A percentile compares a stretch with the other conserved stretches of the same genome.
Conservation (phyloP, 768 basidiomycete genomes). For the Boletales sp. region DNA sequence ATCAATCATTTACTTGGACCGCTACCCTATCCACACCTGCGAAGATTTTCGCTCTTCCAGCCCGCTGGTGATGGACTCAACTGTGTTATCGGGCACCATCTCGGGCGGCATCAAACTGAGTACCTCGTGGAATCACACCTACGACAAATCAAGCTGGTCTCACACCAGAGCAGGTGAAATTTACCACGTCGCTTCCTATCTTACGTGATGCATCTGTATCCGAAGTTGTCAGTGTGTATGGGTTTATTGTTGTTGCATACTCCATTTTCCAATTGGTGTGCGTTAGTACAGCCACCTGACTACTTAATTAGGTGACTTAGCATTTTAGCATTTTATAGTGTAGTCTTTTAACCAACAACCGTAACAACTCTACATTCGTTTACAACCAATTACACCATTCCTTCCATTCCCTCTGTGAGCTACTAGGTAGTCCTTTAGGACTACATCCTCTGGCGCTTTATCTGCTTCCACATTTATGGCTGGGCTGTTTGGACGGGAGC, state of each 20-base stretch:
- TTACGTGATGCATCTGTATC: slow-evolving; percentile 20
- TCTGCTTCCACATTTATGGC: no score
- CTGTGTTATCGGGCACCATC: slow-evolving; percentile 23
- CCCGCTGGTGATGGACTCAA: slow-evolving; percentile 31
- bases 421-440: no score
- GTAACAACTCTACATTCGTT: no score
- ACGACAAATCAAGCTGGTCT: slow-evolving; percentile 13
- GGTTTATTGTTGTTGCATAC: no score
- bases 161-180: slow-evolving; percentile 12
- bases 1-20: slow-evolving; percentile 22
- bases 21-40: slow-evolving; percentile 28
- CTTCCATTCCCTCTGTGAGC: no score
- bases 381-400: no score
- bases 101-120: slow-evolving; percentile 14
- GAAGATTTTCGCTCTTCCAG: slow-evolving; percentile 21
- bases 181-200: slow-evolving; percentile 15
- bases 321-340: no score
- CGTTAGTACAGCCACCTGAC: no score
- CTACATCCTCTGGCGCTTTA: no score
- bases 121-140: slow-evolving; percentile 16
- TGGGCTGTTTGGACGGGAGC: slow-evolving; percentile 5
- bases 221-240: slow-evolving; percentile 12
- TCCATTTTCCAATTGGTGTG: no score
- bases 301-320: no score
- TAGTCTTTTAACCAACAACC: no score